Evolutionary conservation across 2,329 filamentous ascomycete genomes (phyloP).

Genomic region (Cylindrodendrum hubeiense): DNA sequence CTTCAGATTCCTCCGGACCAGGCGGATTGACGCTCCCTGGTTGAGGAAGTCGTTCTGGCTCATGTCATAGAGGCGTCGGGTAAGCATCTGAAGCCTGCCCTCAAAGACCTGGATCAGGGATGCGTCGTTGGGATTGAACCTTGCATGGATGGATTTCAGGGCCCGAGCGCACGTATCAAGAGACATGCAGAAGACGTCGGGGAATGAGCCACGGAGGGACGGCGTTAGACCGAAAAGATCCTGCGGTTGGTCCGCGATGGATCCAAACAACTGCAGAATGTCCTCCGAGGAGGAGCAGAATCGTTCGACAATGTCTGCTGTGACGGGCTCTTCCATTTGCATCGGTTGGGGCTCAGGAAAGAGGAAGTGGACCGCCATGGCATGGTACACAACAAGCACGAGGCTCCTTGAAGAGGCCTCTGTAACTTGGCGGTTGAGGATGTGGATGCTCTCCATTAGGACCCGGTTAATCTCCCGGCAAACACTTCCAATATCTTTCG

Average conservation of each 20-base stretch:
- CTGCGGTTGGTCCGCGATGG: conserved; percentile 34
- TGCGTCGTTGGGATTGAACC: conserved; percentile 33
- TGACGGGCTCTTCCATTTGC: conserved; percentile 34
- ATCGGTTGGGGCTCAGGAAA: conserved; percentile 41
- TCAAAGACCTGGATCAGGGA: conserved; percentile 41
- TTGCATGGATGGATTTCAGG: conserved; percentile 41
- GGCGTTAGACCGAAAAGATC: conserved; percentile 34
- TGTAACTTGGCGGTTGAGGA: conserved; percentile 37
- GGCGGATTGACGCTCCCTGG: conserved; percentile 39
- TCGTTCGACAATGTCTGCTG: conserved; percentile 42
- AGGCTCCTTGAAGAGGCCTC: conserved; percentile 42
- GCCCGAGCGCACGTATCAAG: conserved; percentile 49
- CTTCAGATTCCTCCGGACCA: conserved; percentile 47
- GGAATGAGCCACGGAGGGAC: conserved; percentile 41
- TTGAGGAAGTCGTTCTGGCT: conserved; percentile 46
- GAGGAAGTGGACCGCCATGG: conserved; percentile 49
- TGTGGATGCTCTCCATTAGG: conserved; percentile 43
- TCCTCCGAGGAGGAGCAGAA: conserved; percentile 47
- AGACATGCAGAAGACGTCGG: conserved; percentile 45
- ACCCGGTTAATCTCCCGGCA: conserved; percentile 46
- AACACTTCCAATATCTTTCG: conserved; percentile 34
- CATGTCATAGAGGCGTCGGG: conserved; percentile 42
- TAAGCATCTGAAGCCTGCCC: conserved; percentile 39
- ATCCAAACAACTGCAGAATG: conserved; percentile 42
- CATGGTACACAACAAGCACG: conserved; percentile 49